Conservation (phyloP, 1,284 basidiomycete species). For the Grifola frondosa region DNA sequence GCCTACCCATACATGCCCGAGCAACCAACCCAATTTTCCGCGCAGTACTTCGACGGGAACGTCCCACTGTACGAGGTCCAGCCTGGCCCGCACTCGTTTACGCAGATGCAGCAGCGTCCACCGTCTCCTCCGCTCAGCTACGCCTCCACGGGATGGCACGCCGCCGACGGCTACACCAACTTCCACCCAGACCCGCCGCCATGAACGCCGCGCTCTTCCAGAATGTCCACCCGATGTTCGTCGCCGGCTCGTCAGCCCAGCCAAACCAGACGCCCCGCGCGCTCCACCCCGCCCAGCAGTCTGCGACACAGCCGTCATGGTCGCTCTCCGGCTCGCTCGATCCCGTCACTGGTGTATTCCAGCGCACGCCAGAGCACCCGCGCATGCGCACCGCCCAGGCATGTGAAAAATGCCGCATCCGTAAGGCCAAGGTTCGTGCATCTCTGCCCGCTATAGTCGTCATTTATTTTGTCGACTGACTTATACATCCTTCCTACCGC, state of each 20-base stretch:
- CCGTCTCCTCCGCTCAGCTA: constrained; percentile 5
- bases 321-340: constrained; percentile 58
- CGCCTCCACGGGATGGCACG: constrained; percentile 10
- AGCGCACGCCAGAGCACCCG: constrained; percentile 57
- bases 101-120: constrained; percentile 1
- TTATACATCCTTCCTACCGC: background rate
- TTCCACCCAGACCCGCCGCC: constrained; percentile 4
- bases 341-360: constrained; percentile 57
- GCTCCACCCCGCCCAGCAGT: constrained; percentile 1
- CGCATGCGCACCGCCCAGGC: constrained; percentile 47
- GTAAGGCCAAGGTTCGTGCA: constrained; percentile 42
- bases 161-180: constrained; percentile 1
- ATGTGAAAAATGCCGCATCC: constrained; percentile 42
- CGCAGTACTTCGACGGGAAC: background rate
- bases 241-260: constrained; percentile 15
- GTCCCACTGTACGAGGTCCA: constrained; percentile 2
- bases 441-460: too few species aligned
- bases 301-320: constrained; percentile 23
- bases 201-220: constrained; percentile 11
- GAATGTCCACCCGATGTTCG: constrained; percentile 10
- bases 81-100: background rate
- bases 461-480: background rate
- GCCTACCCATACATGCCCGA: constrained; percentile 8
- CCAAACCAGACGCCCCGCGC: constrained; percentile 6
- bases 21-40: too few species aligned